Base-by-base conservation (phyloP, 192 early-diverging fungal species). In the Phycomyces blakesleeanus region DNA sequence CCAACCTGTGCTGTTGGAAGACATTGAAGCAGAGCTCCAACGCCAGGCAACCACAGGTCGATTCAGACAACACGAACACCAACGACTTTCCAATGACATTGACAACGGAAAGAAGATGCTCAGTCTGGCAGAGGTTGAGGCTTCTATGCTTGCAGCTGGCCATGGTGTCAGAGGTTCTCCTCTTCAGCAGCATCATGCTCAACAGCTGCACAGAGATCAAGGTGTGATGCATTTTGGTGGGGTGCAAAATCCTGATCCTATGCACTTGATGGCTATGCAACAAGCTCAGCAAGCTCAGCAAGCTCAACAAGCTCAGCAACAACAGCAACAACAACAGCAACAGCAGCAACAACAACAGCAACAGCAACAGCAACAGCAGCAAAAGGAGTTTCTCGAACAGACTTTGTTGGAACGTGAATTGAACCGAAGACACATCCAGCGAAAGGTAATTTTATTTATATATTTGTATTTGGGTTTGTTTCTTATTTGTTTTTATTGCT, bases 41-140 rank as follows among this genome's bases (percentile, higher is more conserved):
- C 76, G 75, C 44, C 74, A 76, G 47, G 72, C 69, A 0, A 60
- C 62, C 15, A 59, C 62, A 26, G 76, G 72, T 16, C 29, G 62
- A 2, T 56, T 54, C 34, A 51, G 18, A 16, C 40, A 68, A 16
- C 40, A 68, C 11, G 51, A 68, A 55, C 16, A 21, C 11, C 29
- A 10, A 10, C n/a, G 47, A 50, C 25, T 10, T 40, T 53, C 21
- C 63, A 66, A 47, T 61, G 40, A 52, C 12, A 18, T 20, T 21
- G 34, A 12, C n/a, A 22, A 62, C 49, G 77, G 71, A 49, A 81
- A 81, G 39, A 88, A 76, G 66, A 75, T 83, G 58, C 64, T 87
- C 61, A 90, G 84, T 22, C 66, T 91, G 74, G 90, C 81, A 5
- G 89, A 91, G 51, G 76, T 91, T 0, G 90, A 91, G 63, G 83